Base-by-base conservation (phyloP, 495 filamentous ascomycete species). In the Hyaloscypha hepaticicola region DNA sequence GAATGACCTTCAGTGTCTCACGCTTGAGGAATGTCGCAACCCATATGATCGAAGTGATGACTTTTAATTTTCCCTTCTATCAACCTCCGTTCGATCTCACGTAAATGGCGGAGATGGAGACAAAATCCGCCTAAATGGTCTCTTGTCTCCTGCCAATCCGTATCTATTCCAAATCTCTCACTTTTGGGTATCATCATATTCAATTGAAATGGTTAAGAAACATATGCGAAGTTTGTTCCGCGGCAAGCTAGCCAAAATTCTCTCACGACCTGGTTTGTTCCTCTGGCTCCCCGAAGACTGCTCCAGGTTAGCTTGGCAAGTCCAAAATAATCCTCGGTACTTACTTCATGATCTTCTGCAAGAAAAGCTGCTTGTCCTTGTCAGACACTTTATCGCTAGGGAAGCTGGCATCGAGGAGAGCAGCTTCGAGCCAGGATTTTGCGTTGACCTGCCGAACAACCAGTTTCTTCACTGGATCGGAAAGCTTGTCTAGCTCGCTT, bases 381-480 rank as follows among this genome's bases (percentile, higher is more conserved):
- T 76, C 72, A 2, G 78, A 74, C 0, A 96, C 83, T 66, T 85
- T 84, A 8, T 80, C 77, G n/a, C 85, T 87, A 0, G 88, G 85
- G 65, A 91, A 86, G 0, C 71, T 75, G 6, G 79, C 73, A 60
- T 75, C 75, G 28, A 77, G 64, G 29, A 91, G 67, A 19, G 87
- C 88, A 8, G 72, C 71, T 34, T 85, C 76, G 9, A 92, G 74
- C 89, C 89, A 92, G 5, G 61, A 69, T 71, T 83, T 84, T 5
- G 87, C 80, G 21, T 74, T 72, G n/a, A 83, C 78, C 22, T 92
- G 85, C 33, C 84, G 80, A 61, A 85, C 83, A 3, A 96, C 79
- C 3, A 95, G 76, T 67, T 87, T 90, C 76, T 90, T 90, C 21
- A 97, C 80, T 28, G 90, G 90, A 52, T 94, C 90, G 61, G 81